These are phyloP conservation scores for Russula dissimulans DNA, from an alignment of 768 basidiomycete species.

Conservation along the genomic window DNA sequence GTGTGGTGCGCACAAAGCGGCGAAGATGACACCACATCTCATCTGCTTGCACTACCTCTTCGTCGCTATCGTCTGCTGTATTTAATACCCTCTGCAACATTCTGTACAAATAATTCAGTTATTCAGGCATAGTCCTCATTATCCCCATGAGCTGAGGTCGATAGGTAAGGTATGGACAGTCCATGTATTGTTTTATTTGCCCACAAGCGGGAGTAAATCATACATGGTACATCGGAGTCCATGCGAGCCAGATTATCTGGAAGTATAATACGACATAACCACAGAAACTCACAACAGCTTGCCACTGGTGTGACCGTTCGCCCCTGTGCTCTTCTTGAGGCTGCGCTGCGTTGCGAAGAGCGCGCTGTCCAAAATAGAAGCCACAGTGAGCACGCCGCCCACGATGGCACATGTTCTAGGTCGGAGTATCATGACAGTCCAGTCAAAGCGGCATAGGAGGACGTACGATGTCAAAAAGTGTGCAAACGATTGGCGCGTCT, in stretches of 20 bases:
- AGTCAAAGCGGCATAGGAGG: neutral
- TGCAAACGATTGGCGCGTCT: constrained; percentile 89
- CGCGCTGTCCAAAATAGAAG: constrained; percentile 76
- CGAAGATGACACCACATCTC: constrained; percentile 5
- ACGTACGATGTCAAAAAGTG: constrained; percentile 96
- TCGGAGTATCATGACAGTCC: neutral
- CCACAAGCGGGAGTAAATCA: neutral
- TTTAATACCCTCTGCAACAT: neutral
- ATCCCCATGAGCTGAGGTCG: neutral
- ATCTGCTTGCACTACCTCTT: neutral
- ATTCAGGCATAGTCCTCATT: neutral
- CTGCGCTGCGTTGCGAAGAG: constrained; percentile 75
- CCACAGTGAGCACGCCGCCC: constrained; percentile 93
- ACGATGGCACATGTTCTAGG: constrained; percentile 91
- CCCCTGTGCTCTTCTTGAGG: constrained; percentile 49
- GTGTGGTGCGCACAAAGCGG: constrained; percentile 8
- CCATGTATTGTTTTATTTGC: neutral
- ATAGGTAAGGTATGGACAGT: neutral
- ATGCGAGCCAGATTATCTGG: neutral
- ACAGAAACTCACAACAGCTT: constrained; percentile 19
- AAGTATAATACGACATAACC: neutral
- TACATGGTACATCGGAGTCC: constrained; percentile 6
- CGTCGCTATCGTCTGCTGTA: neutral
- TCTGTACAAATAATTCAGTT: neutral
- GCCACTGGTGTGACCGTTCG: constrained; percentile 15